Base-by-base conservation (phyloP, 306 rosid species). In the Quercus cerris region DNA sequence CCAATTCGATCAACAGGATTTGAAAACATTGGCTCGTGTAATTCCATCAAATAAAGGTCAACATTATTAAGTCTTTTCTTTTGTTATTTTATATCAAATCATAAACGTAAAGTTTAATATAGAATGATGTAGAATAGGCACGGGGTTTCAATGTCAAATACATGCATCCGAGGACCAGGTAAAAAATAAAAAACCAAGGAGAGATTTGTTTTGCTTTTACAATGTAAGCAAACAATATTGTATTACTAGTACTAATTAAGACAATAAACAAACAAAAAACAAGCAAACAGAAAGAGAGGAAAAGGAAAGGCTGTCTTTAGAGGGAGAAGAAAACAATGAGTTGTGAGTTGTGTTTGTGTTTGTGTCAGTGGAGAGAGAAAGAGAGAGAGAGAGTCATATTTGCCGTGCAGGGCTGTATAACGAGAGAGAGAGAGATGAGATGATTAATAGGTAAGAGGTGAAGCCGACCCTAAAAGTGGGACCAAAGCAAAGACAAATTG, bases 311-410 rank as follows among this genome's bases (percentile, higher is more conserved):
- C 25, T 71, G 83, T 78, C 62, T 81, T 75, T 64, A 75, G 86
- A 85, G 82, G 87, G 89, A 77, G 89, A 87, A 85, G 88, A 88
- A 88, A 86, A 81, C 91, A 77, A 85, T 61, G 90, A 46, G 38
- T 58, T 5, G 13, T 35, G 35, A 38, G 76, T 23, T 56, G 77
- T 15, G 44, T 49, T 49, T 49, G 54, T 49, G 54, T 49, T 49
- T 49, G 18, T 62, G 70, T 15, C 27, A 23, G 31, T 8, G 46
- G 56, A 64, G 52, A 55, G 27, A 55, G 41, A 58, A 19, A 70
- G 23, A 56, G 14, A 28, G 69, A n/a, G 61, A 54, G 70, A 58
- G 75, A 11, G 79, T 69, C 31, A 20, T 82, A 72, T 75, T 79
- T 90, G 87, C 80, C 89, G 88, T 86, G 91, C 83, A 75, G 82